These are phyloP conservation scores for Yamadazyma endophytica DNA, from an alignment of 805 yeast species.

Conservation along the genomic window DNA sequence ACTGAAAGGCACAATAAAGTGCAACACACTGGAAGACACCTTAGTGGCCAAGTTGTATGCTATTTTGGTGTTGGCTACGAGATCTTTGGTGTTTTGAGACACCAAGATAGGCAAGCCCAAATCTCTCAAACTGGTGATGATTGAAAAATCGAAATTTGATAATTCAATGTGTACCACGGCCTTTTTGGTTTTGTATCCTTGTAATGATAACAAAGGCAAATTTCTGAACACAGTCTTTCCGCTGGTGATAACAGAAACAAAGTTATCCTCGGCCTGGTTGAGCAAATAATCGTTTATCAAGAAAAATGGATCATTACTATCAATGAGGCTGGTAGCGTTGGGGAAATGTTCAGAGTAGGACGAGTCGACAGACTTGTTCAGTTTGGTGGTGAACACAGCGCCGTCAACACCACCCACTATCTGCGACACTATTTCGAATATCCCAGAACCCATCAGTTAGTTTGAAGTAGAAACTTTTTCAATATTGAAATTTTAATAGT, in stretches of 20 bases:
- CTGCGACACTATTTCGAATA: slow-evolving; percentile 20
- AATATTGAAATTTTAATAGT: slow-evolving; percentile 1
- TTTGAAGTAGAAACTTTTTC: no score
- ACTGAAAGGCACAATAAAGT: slow-evolving; percentile 50
- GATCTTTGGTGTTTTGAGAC: slow-evolving; percentile 56
- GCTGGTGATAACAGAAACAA: slow-evolving; percentile 43
- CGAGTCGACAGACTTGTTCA: slow-evolving; percentile 40
- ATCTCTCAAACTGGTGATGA: slow-evolving; percentile 71
- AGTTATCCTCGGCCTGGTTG: slow-evolving; percentile 2
- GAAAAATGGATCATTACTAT: slow-evolving; percentile 52
- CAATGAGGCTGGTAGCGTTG: slow-evolving; percentile 22
- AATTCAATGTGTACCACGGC: slow-evolving; percentile 62
- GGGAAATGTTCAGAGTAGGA: slow-evolving; percentile 22
- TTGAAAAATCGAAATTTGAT: slow-evolving; percentile 58
- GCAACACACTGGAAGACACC: slow-evolving; percentile 58
- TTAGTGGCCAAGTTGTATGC: slow-evolving; percentile 55
- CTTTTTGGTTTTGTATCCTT: slow-evolving; percentile 31
- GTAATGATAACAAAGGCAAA: slow-evolving; percentile 53
- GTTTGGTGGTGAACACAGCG: slow-evolving; percentile 42
- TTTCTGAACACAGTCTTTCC: slow-evolving; percentile 52
- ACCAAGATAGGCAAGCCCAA: slow-evolving; percentile 60
- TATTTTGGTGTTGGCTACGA: slow-evolving; percentile 48
- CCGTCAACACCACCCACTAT: slow-evolving; percentile 24
- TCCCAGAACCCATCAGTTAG: no score
- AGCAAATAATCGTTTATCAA: slow-evolving; percentile 33